These are phyloP conservation scores for Colletotrichum godetiae DNA, from an alignment of 2,329 filamentous ascomycete genomes.

Conservation along the genomic window DNA sequence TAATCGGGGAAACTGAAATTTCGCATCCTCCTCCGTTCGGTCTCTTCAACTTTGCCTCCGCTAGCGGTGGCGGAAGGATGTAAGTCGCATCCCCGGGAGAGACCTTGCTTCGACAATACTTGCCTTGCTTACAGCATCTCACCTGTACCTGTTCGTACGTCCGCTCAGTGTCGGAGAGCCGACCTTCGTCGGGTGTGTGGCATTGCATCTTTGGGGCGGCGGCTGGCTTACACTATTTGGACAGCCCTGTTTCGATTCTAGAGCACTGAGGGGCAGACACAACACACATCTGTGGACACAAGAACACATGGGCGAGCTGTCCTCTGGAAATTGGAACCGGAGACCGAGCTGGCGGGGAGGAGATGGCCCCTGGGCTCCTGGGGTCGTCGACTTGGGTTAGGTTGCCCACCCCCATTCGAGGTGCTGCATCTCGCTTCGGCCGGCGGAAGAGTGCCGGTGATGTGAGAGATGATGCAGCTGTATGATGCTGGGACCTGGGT, in stretches of 20 bases:
- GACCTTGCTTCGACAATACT: conserved; percentile 9
- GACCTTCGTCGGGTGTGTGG: conserved; percentile 18
- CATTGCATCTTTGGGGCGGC: conserved; percentile 20
- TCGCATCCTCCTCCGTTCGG: neutral
- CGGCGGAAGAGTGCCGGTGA: conserved; percentile 18
- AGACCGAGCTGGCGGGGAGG: conserved; percentile 27
- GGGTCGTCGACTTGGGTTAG: neutral
- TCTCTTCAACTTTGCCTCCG: neutral
- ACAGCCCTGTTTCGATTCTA: conserved; percentile 17
- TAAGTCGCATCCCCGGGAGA: conserved; percentile 8
- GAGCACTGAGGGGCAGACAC: neutral
- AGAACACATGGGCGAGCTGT: neutral
- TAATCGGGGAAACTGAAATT: neutral
- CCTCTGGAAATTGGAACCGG: neutral
- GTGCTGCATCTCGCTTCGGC: conserved; percentile 27
- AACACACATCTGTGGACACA: neutral
- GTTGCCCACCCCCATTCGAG: neutral
- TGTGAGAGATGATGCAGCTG: conserved; percentile 21
- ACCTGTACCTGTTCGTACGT: neutral
- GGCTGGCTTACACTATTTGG: neutral
- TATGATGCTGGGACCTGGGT: neutral
- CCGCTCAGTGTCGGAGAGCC: neutral
- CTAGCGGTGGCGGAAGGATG: conserved; percentile 6
- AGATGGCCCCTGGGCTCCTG: neutral
- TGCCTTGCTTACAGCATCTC: neutral